These are phyloP conservation scores for Cephalotrichum gorgonifer DNA, from an alignment of 2,329 filamentous ascomycete genomes.

Conservation along the genomic window DNA sequence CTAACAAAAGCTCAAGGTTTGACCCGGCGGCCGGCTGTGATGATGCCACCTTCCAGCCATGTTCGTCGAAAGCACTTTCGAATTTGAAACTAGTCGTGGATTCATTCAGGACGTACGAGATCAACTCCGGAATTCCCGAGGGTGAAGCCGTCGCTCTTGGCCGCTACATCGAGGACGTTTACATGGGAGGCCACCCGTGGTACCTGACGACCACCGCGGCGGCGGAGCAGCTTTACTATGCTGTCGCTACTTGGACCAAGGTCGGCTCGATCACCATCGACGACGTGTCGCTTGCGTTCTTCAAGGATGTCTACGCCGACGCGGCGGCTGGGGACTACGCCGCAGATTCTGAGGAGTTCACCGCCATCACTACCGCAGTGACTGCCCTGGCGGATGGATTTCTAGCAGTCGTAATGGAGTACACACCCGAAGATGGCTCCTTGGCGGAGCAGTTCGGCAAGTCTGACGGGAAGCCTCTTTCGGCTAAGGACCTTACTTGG, in stretches of 20 bases:
- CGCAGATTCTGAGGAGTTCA: no score
- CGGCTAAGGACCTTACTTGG: constrained; percentile 61
- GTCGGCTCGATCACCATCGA: constrained; percentile 55
- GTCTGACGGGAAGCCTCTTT: constrained; percentile 41
- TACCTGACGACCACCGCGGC: constrained; percentile 67
- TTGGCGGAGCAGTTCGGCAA: constrained; percentile 58
- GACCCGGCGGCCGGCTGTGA: constrained; percentile 58
- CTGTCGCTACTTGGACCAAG: constrained; percentile 60
- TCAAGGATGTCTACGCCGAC: constrained; percentile 50
- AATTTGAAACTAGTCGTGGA: constrained; percentile 70
- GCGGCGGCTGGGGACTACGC: constrained; percentile 35
- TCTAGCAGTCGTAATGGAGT: constrained; percentile 49
- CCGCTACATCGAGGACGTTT: constrained; percentile 61
- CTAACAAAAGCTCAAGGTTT: no score
- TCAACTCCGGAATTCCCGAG: constrained; percentile 56
- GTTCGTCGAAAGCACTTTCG: constrained; percentile 55
- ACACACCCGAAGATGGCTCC: constrained; percentile 51
- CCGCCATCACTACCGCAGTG: constrained; percentile 49
- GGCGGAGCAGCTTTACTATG: constrained; percentile 71
- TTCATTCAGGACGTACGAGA: constrained; percentile 59
- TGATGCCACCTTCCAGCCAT: constrained; percentile 67
- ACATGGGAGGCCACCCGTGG: constrained; percentile 75
- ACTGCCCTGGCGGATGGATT: constrained; percentile 51
- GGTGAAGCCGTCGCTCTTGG: constrained; percentile 53
- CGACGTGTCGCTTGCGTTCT: constrained; percentile 58